Evolutionary conservation across 106 monocot genomes (phyloP), one percentile per base, ranked within the genome.

Genomic region (Dendrobium officinale): DNA sequence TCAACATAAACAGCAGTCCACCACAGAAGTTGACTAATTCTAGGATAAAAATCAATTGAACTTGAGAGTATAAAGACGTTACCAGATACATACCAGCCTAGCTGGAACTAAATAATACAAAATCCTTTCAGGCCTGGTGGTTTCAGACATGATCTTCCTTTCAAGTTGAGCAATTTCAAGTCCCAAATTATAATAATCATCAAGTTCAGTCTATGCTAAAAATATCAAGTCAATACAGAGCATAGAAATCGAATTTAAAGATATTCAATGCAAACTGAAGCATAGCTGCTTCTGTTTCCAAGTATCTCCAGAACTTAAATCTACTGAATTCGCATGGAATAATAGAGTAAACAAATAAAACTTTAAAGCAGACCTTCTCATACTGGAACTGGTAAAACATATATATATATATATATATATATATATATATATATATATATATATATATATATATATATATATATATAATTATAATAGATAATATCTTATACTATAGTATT

Each of bases 111-210:
- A 82, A 82, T 92, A 97, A 40, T 87, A 79, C 55, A 97, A 83
- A 80, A 84, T 82, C 72, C 94, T 90, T 84, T 97, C 97, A 70
- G 97, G 97, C 80, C 94, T 86, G n/a, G 92, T 91, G 29, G 94
- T 92, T 83, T 97, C 97, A 85, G 90, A 80, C 88, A 97, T 97
- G 55, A 97, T 92, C 84, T 86, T 92, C 85, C 85, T 92, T 80
- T 97, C 94, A 79, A 94, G 88, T 81, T 94, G 86, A 44, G 90
- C 92, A 79, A 97, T 80, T 70, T 87, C 92, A 67, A 97, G 85
- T 77, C 84, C 90, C 74, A 97, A 66, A 42, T 94, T 94, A 82
- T 97, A 94, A 85, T 94, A 97, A 55, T 90, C 92, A 73, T 89
- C 83, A 83, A 94, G 92, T 81, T 89, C 94, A 73, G 86, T 82